These are phyloP conservation scores for Russula sp. DNA, from an alignment of 768 basidiomycete species.

Conservation along the genomic window DNA sequence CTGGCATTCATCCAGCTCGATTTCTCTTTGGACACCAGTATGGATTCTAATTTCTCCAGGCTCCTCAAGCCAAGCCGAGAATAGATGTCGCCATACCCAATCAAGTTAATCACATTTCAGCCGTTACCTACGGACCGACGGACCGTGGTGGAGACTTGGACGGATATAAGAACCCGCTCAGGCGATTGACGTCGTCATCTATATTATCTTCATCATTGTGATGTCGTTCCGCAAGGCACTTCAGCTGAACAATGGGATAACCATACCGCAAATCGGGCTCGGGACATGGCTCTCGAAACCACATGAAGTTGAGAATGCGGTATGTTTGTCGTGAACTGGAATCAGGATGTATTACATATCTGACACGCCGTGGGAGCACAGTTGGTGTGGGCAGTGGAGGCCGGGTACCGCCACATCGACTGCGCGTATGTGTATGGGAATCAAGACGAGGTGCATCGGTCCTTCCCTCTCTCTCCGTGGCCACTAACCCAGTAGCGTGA, in stretches of 20 bases:
- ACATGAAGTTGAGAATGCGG: slow-evolving; percentile 68
- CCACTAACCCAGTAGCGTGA: background rate
- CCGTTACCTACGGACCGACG: too few relatives aligned
- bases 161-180: too few relatives aligned
- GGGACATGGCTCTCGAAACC: slow-evolving; percentile 79
- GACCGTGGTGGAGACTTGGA: too few relatives aligned
- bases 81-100: too few relatives aligned
- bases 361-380: slow-evolving; percentile 27
- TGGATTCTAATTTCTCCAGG: too few relatives aligned
- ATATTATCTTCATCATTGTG: background rate
- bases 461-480: background rate
- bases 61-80: too few relatives aligned
- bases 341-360: background rate
- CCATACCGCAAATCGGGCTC: slow-evolving; percentile 71
- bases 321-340: slow-evolving; percentile 26
- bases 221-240: slow-evolving; percentile 42
- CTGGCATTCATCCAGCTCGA: too few relatives aligned
- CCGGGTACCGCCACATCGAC: slow-evolving; percentile 83
- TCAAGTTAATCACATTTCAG: too few relatives aligned
- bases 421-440: slow-evolving; percentile 76
- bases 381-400: slow-evolving; percentile 70
- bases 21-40: too few relatives aligned
- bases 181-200: too few relatives aligned
- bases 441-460: slow-evolving; percentile 50
- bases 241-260: slow-evolving; percentile 42